Conservation (phyloP, 2,329 filamentous ascomycete genomes). For the Zarea fungicola region DNA sequence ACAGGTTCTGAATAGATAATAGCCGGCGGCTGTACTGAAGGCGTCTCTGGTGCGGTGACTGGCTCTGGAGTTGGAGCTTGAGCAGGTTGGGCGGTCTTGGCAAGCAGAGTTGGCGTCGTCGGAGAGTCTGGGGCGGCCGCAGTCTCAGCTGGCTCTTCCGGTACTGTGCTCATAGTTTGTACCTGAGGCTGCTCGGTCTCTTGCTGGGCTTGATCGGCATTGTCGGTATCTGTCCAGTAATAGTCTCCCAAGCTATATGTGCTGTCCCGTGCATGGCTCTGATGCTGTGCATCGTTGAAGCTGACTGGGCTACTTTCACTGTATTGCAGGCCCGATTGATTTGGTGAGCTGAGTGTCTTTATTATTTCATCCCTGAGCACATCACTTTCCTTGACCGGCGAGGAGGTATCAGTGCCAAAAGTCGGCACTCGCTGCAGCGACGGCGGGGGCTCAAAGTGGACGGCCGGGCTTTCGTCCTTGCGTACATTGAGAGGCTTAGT, state of each 20-base stretch:
- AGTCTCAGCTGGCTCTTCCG: neutral
- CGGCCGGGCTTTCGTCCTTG: constrained; percentile 28
- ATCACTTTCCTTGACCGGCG: constrained; percentile 64
- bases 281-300: neutral
- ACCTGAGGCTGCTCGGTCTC: neutral
- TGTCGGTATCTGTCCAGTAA: constrained; percentile 49
- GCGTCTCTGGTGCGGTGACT: neutral
- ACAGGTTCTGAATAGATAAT: neutral
- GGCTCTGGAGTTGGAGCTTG: neutral
- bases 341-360: constrained; percentile 54
- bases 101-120: neutral
- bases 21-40: neutral
- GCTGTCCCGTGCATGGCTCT: constrained; percentile 43
- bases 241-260: constrained; percentile 62
- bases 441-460: constrained; percentile 30
- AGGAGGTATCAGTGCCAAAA: constrained; percentile 44
- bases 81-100: neutral
- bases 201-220: neutral
- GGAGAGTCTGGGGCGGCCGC: neutral
- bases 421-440: constrained; percentile 38
- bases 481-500: constrained; percentile 42
- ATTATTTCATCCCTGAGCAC: constrained; percentile 69
- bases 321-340: neutral
- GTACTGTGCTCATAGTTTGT: neutral
- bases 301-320: neutral